These are phyloP conservation scores for Phallus indusiatus DNA, from an alignment of 768 basidiomycete species.

Conservation along the genomic window DNA sequence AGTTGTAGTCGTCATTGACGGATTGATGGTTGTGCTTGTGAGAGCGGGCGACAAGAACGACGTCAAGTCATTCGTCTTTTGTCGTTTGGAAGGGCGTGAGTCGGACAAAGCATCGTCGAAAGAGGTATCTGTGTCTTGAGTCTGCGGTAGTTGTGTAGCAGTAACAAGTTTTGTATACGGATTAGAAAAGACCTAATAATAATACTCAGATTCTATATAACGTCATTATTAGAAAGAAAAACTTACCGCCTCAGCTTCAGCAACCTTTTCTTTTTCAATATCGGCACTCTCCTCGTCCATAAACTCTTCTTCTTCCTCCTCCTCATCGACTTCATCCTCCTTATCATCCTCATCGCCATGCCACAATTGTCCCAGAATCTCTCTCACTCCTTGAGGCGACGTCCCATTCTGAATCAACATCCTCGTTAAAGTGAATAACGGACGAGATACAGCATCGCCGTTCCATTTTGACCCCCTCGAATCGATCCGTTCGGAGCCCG, in stretches of 20 bases:
- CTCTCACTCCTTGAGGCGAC: neutral
- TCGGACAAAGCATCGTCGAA: neutral
- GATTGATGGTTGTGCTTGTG: neutral
- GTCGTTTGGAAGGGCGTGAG: constrained; percentile 5
- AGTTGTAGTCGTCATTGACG: neutral
- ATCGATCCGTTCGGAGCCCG: neutral
- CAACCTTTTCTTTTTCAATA: constrained; percentile 1
- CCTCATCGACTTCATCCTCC: neutral
- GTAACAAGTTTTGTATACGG: neutral
- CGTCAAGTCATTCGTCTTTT: neutral
- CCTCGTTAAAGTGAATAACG: neutral
- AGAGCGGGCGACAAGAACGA: neutral
- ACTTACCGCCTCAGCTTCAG: neutral
- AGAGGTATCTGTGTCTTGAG: neutral
- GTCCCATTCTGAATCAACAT: constrained; percentile 1
- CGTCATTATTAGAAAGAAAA: neutral
- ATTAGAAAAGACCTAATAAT: neutral
- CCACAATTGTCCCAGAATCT: constrained; percentile 2
- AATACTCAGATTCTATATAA: neutral
- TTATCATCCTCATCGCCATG: neutral
- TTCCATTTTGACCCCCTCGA: neutral
- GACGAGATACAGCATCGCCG: constrained; percentile 6
- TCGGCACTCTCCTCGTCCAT: neutral
- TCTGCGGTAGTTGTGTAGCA: neutral
- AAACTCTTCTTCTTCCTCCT: neutral